phyloP scores from a whole-genome alignment of 345 rosid species.

The Arabidopsis thaliana region DNA sequence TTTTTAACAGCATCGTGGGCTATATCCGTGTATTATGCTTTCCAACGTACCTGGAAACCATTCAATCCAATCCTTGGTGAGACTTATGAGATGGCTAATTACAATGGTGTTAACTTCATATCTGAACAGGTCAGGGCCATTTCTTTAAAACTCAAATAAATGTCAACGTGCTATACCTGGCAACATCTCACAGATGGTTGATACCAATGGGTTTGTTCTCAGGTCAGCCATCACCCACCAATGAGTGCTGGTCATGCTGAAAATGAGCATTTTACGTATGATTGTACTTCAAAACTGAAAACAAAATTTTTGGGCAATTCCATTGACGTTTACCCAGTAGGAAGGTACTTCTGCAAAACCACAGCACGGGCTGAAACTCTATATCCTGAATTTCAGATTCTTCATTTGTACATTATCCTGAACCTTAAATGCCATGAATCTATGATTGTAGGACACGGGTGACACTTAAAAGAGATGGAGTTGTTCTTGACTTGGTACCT shows the following conservation, averaged over 20 bases:
- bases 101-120: constrained; percentile 72
- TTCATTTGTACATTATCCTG: constrained; percentile 1
- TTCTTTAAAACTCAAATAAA: constrained; percentile 12
- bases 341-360: constrained; percentile 52
- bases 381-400: not conserved
- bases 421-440: constrained; percentile 23
- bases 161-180: constrained; percentile 19
- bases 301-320: constrained; percentile 85
- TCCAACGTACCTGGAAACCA: constrained; percentile 95
- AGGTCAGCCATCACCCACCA: constrained; percentile 92
- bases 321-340: constrained; percentile 78
- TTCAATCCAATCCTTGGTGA: constrained; percentile 99
- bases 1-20: constrained; percentile 86
- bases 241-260: constrained; percentile 86
- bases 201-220: constrained; percentile 40
- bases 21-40: constrained; percentile 87
- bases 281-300: constrained; percentile 78
- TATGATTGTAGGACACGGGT: constrained; percentile 66
- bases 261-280: constrained; percentile 80
- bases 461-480: constrained; percentile 77
- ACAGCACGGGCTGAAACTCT: constrained; percentile 4
- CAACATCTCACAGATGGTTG: constrained; percentile 19
- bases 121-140: constrained; percentile 71
- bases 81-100: constrained; percentile 88
- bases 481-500: constrained; percentile 78